phyloP scores from a whole-genome alignment of 164 flowering plant species.

The Protea cynaroides region DNA sequence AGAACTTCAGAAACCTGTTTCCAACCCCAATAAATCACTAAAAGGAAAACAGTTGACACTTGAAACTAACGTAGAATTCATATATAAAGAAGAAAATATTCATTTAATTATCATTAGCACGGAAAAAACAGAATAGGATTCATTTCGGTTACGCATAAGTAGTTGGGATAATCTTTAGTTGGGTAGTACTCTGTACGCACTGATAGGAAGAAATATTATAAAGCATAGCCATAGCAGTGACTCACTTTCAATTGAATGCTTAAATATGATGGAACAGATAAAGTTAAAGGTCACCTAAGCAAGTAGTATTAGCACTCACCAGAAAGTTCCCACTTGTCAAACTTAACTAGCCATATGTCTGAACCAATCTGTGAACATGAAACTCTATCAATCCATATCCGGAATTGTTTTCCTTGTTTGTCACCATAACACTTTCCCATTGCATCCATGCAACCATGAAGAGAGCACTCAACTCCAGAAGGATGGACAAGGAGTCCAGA shows the following conservation, averaged over 20 bases:
- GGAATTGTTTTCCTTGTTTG: conserved; percentile 50
- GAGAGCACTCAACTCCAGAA: conserved; percentile 44
- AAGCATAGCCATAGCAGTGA: neutral
- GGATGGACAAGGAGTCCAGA: conserved; percentile 53
- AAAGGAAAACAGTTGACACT: neutral
- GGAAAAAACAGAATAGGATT: neutral
- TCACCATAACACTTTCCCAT: conserved; percentile 44
- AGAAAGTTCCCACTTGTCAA: conserved; percentile 57
- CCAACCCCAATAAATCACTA: too few relatives aligned
- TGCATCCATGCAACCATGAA: conserved; percentile 30
- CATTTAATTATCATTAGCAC: neutral
- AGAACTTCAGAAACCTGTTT: too few relatives aligned
- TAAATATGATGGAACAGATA: neutral
- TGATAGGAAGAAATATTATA: too few relatives aligned
- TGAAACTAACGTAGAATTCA: neutral
- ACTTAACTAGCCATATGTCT: conserved; percentile 64
- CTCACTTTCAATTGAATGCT: neutral
- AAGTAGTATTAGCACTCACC: conserved; percentile 32
- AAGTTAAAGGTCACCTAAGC: neutral
- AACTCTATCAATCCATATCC: conserved; percentile 66
- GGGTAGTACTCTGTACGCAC: too few relatives aligned
- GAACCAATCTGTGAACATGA: conserved; percentile 41
- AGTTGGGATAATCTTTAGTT: too few relatives aligned
- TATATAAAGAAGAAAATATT: neutral
- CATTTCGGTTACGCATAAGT: too few relatives aligned